These are phyloP conservation scores for Rhizopogon vinicolor DNA, from an alignment of 768 basidiomycete genomes.

Conservation along the genomic window DNA sequence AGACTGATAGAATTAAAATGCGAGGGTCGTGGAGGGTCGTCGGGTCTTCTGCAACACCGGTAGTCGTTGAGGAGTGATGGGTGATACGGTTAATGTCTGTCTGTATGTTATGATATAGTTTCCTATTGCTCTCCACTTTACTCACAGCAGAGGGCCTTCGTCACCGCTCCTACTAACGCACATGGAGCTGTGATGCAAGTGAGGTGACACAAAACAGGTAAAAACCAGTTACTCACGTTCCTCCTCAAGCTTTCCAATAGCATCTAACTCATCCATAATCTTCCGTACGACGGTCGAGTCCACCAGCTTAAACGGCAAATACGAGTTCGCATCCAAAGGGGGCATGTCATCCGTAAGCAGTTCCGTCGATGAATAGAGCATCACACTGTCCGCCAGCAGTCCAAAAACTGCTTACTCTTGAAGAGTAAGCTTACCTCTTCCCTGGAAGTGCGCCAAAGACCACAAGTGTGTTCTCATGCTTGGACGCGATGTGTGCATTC, in stretches of 20 bases:
- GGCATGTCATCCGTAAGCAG: slow-evolving; percentile 30
- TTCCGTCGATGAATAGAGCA: slow-evolving; percentile 73
- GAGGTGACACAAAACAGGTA: neutral
- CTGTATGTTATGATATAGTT: slow-evolving; percentile 28
- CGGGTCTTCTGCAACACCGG: slow-evolving; percentile 26
- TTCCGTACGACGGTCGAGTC: slow-evolving; percentile 60
- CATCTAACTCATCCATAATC: slow-evolving; percentile 59
- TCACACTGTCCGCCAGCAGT: slow-evolving; percentile 40
- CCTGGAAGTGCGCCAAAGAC: slow-evolving; percentile 88
- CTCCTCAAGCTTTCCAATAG: slow-evolving; percentile 41
- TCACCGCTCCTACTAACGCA: slow-evolving; percentile 83
- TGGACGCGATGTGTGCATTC: slow-evolving; percentile 87
- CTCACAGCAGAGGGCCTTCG: slow-evolving; percentile 90
- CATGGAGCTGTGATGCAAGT: slow-evolving; percentile 41
- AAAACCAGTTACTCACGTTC: slow-evolving; percentile 44
- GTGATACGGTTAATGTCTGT: slow-evolving; percentile 64
- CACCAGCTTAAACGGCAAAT: slow-evolving; percentile 77
- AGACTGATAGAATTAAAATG: slow-evolving; percentile 83
- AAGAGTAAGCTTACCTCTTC: slow-evolving; percentile 56
- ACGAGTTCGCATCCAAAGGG: slow-evolving; percentile 69
- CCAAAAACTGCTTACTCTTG: neutral
- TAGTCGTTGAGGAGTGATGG: slow-evolving; percentile 26
- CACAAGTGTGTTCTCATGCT: slow-evolving; percentile 89
- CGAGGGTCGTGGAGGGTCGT: slow-evolving; percentile 43
- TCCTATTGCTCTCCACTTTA: neutral